Evolutionary conservation across 2,329 filamentous ascomycete species (phyloP).

Genomic region (Neurospora sp.): DNA sequence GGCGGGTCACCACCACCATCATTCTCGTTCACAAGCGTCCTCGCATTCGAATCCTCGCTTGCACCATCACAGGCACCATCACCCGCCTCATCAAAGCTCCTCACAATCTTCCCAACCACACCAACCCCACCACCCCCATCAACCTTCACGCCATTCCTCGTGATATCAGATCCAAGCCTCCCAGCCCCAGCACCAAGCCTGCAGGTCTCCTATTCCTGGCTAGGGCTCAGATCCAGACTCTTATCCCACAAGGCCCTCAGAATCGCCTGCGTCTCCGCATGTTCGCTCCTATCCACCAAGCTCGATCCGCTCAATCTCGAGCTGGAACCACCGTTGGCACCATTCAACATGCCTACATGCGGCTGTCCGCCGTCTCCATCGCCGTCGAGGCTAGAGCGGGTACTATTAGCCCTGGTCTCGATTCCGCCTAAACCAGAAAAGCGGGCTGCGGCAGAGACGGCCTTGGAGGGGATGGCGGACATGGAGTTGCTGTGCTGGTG

Average conservation of each 20-base stretch:
- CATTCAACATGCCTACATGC: slow-evolving; percentile 23
- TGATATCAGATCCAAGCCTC: neutral
- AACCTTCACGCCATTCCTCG: neutral
- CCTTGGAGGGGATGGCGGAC: slow-evolving; percentile 18
- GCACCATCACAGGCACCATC: neutral
- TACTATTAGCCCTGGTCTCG: slow-evolving; percentile 3
- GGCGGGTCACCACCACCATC: neutral
- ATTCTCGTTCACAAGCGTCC: neutral
- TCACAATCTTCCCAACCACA: neutral
- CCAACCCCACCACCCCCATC: neutral
- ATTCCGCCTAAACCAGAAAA: slow-evolving; percentile 4
- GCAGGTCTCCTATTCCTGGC: slow-evolving; percentile 32
- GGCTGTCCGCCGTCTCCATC: slow-evolving; percentile 29
- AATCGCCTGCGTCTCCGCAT: slow-evolving; percentile 40
- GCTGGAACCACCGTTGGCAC: slow-evolving; percentile 11
- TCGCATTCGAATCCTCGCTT: neutral
- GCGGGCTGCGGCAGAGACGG: neutral
- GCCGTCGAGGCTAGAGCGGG: slow-evolving; percentile 34
- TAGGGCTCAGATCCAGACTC: slow-evolving; percentile 46
- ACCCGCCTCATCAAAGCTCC: neutral
- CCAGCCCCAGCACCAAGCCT: neutral
- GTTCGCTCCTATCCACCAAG: slow-evolving; percentile 38
- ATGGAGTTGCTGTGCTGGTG: slow-evolving; percentile 18
- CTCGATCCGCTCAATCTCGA: slow-evolving; percentile 38
- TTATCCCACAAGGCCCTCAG: slow-evolving; percentile 54